Percentiles rank a stretch among this genome's conserved stretches.
These are phyloP conservation scores for Ananas comosus DNA, from an alignment of 176 grass and related monocot genomes.

Conservation along the genomic window DNA sequence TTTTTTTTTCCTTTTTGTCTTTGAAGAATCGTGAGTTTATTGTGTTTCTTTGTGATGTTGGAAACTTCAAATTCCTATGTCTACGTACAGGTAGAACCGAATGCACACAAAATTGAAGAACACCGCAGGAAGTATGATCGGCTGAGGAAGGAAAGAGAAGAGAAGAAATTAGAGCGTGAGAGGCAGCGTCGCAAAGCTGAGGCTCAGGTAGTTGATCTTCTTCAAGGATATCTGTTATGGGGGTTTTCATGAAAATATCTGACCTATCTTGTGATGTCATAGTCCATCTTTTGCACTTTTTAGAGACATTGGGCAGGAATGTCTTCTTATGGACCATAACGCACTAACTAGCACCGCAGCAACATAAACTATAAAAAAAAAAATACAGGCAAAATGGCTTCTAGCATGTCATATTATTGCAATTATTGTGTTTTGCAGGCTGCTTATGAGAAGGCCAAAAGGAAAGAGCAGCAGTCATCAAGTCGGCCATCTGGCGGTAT, in stretches of 20 bases:
- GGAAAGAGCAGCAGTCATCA: slow-evolving; percentile 77
- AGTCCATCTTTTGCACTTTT: no score
- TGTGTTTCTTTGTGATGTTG: slow-evolving; percentile 1
- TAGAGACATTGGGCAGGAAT: no score
- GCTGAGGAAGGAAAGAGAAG: slow-evolving; percentile 69
- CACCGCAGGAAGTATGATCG: slow-evolving; percentile 88
- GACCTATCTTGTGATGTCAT: no score
- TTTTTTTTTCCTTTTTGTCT: no score
- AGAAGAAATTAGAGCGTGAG: slow-evolving; percentile 77
- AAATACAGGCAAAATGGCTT: no score
- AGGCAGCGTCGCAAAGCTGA: slow-evolving; percentile 53
- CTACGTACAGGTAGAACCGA: slow-evolving; percentile 73
- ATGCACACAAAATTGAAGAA: slow-evolving; percentile 92
- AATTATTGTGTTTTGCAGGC: slow-evolving; percentile 41
- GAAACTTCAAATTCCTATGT: not conserved
- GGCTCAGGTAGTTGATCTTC: slow-evolving; percentile 50
- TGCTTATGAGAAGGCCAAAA: slow-evolving; percentile 92
- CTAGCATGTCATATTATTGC: no score
- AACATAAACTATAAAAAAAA: not conserved
- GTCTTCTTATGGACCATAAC: no score
- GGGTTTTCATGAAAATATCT: no score
- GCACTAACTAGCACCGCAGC: not conserved
- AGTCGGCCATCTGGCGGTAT: slow-evolving; percentile 31
- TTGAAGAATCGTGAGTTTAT: not conserved
- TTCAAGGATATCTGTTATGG: not conserved